Percentiles rank a stretch among this genome's conserved stretches.
phyloP scores from a whole-genome alignment of 495 filamentous ascomycete species.

The Thozetella sp. region DNA sequence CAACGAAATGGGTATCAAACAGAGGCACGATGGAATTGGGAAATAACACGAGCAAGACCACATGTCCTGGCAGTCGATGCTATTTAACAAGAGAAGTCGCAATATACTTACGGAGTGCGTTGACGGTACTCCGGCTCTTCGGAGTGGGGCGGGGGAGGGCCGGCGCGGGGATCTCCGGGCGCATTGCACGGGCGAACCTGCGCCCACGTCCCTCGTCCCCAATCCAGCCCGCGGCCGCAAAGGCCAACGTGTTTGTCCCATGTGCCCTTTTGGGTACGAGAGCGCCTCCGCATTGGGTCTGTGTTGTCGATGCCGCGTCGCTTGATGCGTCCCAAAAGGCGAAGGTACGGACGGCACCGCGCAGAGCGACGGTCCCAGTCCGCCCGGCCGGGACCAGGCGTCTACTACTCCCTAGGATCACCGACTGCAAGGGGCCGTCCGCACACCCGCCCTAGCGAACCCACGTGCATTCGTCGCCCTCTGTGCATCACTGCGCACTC shows the following conservation, averaged over 20 bases:
- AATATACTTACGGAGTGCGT: background rate
- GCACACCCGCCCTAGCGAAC: background rate
- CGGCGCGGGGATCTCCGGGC: constrained; percentile 1
- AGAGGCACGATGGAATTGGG: background rate
- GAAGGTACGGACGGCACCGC: too few species aligned
- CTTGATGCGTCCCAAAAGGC: too few species aligned
- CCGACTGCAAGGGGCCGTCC: background rate
- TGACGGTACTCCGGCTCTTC: background rate
- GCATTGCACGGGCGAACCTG: constrained; percentile 1
- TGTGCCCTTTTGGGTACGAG: too few species aligned
- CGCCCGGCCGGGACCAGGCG: background rate
- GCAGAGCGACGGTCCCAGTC: background rate
- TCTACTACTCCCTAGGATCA: background rate
- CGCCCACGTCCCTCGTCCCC: background rate
- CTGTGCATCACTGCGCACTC: too few species aligned
- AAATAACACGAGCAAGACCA: background rate
- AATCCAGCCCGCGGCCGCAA: background rate
- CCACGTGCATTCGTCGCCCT: background rate
- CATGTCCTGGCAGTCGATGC: background rate
- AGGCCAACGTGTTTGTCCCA: background rate
- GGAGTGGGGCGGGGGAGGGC: constrained; percentile 1
- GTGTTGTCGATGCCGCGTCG: too few species aligned
- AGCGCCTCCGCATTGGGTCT: too few species aligned
- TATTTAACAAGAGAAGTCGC: background rate
- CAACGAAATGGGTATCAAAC: background rate